Evolutionary conservation across 192 early-diverging fungal species (phyloP).

Genomic region (Podila clonocystis): DNA sequence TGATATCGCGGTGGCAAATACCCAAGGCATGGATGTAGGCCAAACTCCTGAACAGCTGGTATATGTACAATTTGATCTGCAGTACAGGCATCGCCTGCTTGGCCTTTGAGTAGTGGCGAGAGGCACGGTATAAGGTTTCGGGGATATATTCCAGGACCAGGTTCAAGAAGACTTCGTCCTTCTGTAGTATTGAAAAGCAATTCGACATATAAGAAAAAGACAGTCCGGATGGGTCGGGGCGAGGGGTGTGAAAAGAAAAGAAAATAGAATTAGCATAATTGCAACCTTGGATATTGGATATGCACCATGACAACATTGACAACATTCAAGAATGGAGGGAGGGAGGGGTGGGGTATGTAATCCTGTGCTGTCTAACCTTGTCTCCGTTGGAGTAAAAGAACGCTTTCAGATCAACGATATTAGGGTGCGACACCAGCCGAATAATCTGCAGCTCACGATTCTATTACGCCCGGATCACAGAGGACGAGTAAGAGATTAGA

Average conservation of each 20-base stretch:
- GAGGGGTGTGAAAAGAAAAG: no score
- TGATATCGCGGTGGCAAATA: conserved; percentile 99
- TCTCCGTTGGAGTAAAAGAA: conserved; percentile 98
- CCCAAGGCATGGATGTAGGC: conserved; percentile 97
- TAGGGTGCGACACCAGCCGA: conserved; percentile 91
- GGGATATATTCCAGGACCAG: conserved; percentile 96
- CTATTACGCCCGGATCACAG: conserved; percentile 52
- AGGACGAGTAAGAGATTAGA: neutral
- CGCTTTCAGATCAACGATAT: conserved; percentile 89
- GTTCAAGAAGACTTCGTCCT: conserved; percentile 96
- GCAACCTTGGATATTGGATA: no score
- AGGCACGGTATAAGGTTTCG: conserved; percentile 98
- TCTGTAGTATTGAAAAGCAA: conserved; percentile 36
- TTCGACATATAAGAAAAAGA: neutral
- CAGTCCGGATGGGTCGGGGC: neutral
- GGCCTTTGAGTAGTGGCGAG: conserved; percentile 88
- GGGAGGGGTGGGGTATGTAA: neutral
- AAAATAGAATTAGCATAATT: no score
- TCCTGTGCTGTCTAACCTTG: conserved; percentile 56
- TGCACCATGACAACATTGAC: neutral
- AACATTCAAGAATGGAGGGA: neutral
- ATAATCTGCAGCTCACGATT: conserved; percentile 95
- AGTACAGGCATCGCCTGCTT: conserved; percentile 96
- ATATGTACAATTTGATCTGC: conserved; percentile 98
- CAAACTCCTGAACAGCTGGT: conserved; percentile 96